phyloP scores from a whole-genome alignment of 1,139 yeast genomes.

The Yamadazyma dushanensis region DNA sequence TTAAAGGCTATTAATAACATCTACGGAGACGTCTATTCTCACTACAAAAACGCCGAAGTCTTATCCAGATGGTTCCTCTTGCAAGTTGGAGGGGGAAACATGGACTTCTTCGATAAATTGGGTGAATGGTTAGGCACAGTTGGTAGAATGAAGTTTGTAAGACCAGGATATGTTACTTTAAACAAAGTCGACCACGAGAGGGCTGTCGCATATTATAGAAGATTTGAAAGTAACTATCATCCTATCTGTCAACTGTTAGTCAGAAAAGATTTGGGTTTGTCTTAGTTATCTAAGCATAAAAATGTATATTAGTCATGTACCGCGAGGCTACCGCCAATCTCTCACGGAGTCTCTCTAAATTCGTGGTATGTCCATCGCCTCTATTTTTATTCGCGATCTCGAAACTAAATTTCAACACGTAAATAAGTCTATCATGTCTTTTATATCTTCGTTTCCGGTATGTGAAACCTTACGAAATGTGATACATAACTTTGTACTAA shows the following conservation, averaged over 20 bases:
- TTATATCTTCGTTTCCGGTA: constrained; percentile 20
- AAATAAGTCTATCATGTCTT: constrained; percentile 13
- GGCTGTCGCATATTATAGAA: constrained; percentile 65
- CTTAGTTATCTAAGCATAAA: neutral
- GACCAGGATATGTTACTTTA: constrained; percentile 77
- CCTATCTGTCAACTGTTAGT: constrained; percentile 85
- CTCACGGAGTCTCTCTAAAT: too few species aligned
- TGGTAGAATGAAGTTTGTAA: constrained; percentile 92
- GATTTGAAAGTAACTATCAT: constrained; percentile 64
- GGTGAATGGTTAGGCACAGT: constrained; percentile 89
- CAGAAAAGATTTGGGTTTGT: constrained; percentile 61
- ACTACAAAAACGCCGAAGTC: constrained; percentile 76
- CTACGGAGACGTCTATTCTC: constrained; percentile 43
- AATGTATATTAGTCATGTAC: too few species aligned
- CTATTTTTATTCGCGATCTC: too few species aligned
- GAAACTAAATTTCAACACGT: constrained; percentile 5
- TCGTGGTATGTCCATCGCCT: too few species aligned
- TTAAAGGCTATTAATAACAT: constrained; percentile 42
- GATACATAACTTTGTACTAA: constrained; percentile 15
- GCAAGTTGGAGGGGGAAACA: constrained; percentile 50
- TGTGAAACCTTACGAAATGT: constrained; percentile 7
- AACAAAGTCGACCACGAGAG: constrained; percentile 61
- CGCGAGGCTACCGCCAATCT: too few species aligned
- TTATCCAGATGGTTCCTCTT: constrained; percentile 75
- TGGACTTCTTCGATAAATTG: constrained; percentile 44